Evolutionary conservation across 1,284 basidiomycete genomes (phyloP).

Genomic region (Moesziomyces aphidis): DNA sequence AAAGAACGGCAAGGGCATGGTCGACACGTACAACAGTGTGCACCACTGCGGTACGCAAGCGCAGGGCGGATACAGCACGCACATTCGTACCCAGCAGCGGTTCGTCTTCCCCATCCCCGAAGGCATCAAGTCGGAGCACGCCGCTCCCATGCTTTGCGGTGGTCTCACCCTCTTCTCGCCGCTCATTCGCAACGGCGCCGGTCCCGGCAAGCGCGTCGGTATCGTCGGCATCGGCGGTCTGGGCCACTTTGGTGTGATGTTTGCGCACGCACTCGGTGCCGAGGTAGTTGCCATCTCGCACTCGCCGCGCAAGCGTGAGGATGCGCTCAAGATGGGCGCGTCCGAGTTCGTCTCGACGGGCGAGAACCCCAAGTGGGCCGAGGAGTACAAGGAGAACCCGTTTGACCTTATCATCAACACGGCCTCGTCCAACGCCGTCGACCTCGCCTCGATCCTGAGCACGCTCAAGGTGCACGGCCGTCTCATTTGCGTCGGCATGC

Average conservation of each 20-base stretch:
- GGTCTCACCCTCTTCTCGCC: constrained; percentile 78
- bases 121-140: constrained; percentile 72
- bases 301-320: constrained; percentile 74
- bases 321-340: constrained; percentile 76
- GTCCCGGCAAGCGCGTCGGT: constrained; percentile 76
- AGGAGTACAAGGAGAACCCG: constrained; percentile 56
- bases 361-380: constrained; percentile 61
- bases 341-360: constrained; percentile 67
- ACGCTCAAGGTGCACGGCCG: constrained; percentile 73
- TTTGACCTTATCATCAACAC: constrained; percentile 77
- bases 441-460: constrained; percentile 70
- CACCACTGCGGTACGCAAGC: constrained; percentile 73
- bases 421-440: constrained; percentile 69
- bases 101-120: constrained; percentile 80
- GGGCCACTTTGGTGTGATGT: constrained; percentile 71
- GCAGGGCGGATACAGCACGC: constrained; percentile 77
- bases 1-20: constrained; percentile 59
- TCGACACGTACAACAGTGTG: constrained; percentile 69
- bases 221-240: constrained; percentile 72
- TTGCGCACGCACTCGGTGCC: constrained; percentile 74
- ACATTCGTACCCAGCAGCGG: constrained; percentile 76
- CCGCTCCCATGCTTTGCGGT: constrained; percentile 73
- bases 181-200: constrained; percentile 74
- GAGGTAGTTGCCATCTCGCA: constrained; percentile 79
- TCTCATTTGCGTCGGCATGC: constrained; percentile 74